phyloP scores from a whole-genome alignment of 208 protist species.

The Trypanosoma congolense region DNA sequence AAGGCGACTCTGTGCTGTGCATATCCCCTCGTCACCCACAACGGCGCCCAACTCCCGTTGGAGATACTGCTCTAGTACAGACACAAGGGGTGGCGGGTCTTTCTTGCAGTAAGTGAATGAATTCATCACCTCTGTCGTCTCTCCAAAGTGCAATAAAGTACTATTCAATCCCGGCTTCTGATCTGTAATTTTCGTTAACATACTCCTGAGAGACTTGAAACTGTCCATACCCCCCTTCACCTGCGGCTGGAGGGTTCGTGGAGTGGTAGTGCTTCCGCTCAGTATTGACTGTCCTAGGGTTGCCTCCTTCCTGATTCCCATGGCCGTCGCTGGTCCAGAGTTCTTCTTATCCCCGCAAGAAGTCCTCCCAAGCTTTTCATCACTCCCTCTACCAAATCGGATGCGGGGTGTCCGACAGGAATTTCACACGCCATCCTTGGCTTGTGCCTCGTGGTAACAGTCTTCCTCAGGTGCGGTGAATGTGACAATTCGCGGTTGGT shows the following conservation, averaged over 20 bases:
- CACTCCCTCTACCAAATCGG: too few species aligned
- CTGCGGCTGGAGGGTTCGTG: not conserved
- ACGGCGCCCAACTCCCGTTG: constrained; percentile 11
- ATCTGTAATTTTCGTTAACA: constrained; percentile 1
- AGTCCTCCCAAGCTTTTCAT: too few species aligned
- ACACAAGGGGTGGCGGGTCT: constrained; percentile 14
- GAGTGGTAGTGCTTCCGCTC: not conserved
- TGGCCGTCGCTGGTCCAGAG: not conserved
- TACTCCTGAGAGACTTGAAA: not conserved
- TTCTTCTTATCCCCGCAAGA: not conserved
- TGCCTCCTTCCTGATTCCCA: not conserved
- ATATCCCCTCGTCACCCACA: not conserved
- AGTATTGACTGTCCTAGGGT: not conserved
- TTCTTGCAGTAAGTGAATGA: constrained; percentile 1
- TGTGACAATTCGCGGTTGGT: not conserved
- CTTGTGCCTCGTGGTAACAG: not conserved
- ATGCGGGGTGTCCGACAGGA: too few species aligned
- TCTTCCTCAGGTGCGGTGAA: not conserved
- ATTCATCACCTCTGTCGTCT: constrained; percentile 2
- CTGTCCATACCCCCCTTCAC: not conserved
- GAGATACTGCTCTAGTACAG: constrained; percentile 16
- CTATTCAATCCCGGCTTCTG: constrained; percentile 7
- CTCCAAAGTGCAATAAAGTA: constrained; percentile 6
- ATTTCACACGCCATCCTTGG: too few species aligned
- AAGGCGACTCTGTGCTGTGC: constrained; percentile 42